Percentiles rank a stretch among this genome's conserved stretches.
Evolutionary conservation across 495 filamentous ascomycete species (phyloP).

Genomic region (Choiromyces venosus): DNA sequence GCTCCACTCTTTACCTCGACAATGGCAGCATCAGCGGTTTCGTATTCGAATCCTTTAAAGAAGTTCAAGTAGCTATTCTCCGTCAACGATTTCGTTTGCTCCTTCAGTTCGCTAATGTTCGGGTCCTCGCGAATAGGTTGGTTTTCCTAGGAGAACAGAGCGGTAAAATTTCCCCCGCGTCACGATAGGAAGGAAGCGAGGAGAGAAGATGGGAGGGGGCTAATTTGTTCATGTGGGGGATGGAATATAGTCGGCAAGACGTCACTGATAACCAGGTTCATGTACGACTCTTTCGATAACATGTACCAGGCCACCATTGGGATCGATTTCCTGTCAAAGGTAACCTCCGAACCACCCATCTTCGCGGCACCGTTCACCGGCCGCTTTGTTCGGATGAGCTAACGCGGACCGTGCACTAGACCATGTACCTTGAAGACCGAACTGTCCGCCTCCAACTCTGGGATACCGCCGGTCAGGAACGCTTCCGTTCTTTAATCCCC

Average conservation of each 20-base stretch:
- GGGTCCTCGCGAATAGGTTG: conserved; percentile 53
- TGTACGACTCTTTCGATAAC: conserved; percentile 99
- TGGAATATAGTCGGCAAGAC: conserved; percentile 80
- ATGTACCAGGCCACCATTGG: conserved; percentile 99
- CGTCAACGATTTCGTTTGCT: conserved; percentile 20
- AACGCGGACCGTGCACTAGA: conserved; percentile 51
- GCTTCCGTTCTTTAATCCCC: conserved; percentile 92
- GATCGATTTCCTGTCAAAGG: conserved; percentile 98
- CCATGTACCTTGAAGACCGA: conserved; percentile 98
- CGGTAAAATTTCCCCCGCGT: conserved; percentile 56
- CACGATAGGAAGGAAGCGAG: background rate
- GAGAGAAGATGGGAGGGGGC: conserved; percentile 9
- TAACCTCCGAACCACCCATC: conserved; percentile 43
- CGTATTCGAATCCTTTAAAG: conserved; percentile 98
- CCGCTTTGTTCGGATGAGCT: background rate
- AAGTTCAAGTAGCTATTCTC: conserved; percentile 81
- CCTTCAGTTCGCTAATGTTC: conserved; percentile 25
- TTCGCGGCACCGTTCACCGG: conserved; percentile 4
- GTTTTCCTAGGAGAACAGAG: conserved; percentile 98
- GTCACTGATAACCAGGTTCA: conserved; percentile 96
- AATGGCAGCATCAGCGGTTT: conserved; percentile 60
- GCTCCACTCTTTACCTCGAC: conserved; percentile 27
- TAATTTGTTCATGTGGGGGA: conserved; percentile 16
- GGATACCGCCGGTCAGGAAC: conserved; percentile 97
- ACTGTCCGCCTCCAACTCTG: conserved; percentile 96